Evolutionary conservation across 495 filamentous ascomycete species (phyloP).

Genomic region (Neurospora tetrasperma): DNA sequence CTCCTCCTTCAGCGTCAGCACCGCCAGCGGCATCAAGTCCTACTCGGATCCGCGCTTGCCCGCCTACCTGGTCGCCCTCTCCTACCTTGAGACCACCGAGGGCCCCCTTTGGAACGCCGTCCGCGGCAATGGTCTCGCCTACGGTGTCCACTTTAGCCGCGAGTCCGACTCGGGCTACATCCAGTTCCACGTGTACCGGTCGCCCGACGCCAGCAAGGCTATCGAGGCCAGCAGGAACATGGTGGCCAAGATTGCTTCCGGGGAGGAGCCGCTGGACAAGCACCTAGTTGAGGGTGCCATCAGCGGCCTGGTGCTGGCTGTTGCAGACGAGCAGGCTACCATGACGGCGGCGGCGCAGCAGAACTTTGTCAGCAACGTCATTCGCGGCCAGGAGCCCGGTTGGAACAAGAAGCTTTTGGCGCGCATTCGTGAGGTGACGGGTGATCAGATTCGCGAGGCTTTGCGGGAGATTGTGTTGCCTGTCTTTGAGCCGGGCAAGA

Average conservation of each 20-base stretch:
- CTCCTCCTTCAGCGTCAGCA: slow-evolving; percentile 76
- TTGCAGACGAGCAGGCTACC: slow-evolving; percentile 80
- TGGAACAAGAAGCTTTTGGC: slow-evolving; percentile 68
- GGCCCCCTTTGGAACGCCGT: slow-evolving; percentile 89
- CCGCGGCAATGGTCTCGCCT: slow-evolving; percentile 85
- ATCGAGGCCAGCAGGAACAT: slow-evolving; percentile 67
- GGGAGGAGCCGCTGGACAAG: slow-evolving; percentile 60
- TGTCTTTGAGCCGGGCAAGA: slow-evolving; percentile 62
- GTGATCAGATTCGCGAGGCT: slow-evolving; percentile 65
- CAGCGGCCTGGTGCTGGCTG: slow-evolving; percentile 70
- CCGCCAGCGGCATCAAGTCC: slow-evolving; percentile 60
- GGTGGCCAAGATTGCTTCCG: slow-evolving; percentile 40
- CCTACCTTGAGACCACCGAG: slow-evolving; percentile 88
- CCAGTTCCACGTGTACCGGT: slow-evolving; percentile 75
- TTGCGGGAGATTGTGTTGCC: slow-evolving; percentile 68
- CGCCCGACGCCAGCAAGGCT: slow-evolving; percentile 80
- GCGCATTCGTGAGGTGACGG: slow-evolving; percentile 62
- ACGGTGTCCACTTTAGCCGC: slow-evolving; percentile 66
- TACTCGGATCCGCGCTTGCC: slow-evolving; percentile 70
- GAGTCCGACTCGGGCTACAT: slow-evolving; percentile 70
- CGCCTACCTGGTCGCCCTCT: slow-evolving; percentile 71
- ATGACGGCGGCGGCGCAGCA: slow-evolving; percentile 68
- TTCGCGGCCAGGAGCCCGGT: slow-evolving; percentile 64
- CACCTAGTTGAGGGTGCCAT: slow-evolving; percentile 82
- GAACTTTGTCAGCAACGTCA: slow-evolving; percentile 72